Conservation (phyloP, 441 rosid species). For the California macrophylla region DNA sequence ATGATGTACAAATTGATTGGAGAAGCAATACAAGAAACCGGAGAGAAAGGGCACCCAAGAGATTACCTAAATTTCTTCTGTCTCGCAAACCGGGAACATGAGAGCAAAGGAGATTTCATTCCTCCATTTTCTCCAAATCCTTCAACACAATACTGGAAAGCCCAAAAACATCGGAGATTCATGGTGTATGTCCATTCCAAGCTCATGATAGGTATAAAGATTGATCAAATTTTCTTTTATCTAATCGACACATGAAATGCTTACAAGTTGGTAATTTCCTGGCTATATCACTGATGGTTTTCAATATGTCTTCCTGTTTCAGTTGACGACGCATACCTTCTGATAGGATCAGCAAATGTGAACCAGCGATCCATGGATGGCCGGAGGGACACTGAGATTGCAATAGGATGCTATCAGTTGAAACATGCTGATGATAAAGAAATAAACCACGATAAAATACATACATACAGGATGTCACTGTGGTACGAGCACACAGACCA, state of each 20-base stretch:
- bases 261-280: neutral
- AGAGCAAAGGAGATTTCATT: slow-evolving; percentile 38
- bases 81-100: slow-evolving; percentile 70
- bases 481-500: slow-evolving; percentile 69
- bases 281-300: too few species aligned
- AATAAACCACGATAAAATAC: slow-evolving; percentile 26
- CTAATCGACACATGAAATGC: neutral
- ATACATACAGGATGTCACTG: slow-evolving; percentile 46
- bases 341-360: slow-evolving; percentile 75
- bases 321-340: slow-evolving; percentile 63
- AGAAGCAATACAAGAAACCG: slow-evolving; percentile 49
- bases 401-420: slow-evolving; percentile 64
- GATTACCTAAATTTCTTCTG: slow-evolving; percentile 80
- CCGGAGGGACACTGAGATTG: slow-evolving; percentile 75
- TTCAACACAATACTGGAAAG: slow-evolving; percentile 60
- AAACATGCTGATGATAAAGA: slow-evolving; percentile 8
- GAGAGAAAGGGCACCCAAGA: slow-evolving; percentile 46
- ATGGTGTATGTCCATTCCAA: slow-evolving; percentile 92
- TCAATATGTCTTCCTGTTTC: slow-evolving; percentile 1
- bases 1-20: slow-evolving; percentile 73
- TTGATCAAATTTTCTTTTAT: neutral
- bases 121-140: slow-evolving; percentile 49
- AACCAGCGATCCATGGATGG: slow-evolving; percentile 92
- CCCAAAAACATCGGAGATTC: slow-evolving; percentile 68
- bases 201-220: slow-evolving; percentile 67